phyloP scores from a whole-genome alignment of 2,329 filamentous ascomycete species.

The Paramyrothecium sp. region DNA sequence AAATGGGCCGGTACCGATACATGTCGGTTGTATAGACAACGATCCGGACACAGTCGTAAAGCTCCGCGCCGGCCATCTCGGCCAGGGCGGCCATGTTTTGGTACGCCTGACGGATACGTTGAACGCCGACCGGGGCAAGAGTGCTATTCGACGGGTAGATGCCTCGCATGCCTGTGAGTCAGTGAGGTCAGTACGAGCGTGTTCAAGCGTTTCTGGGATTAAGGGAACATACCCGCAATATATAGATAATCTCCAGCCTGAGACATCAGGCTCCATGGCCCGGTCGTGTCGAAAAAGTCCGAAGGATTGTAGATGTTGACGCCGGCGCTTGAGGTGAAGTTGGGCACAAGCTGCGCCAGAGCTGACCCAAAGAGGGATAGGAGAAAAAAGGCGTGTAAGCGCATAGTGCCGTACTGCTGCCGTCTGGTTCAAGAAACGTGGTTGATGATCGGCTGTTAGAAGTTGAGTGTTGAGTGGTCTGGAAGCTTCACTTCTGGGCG shows the following conservation, averaged over 20 bases:
- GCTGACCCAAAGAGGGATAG: too few relatives aligned
- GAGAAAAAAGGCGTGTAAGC: too few relatives aligned
- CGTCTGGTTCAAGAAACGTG: too few relatives aligned
- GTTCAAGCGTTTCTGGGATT: background rate
- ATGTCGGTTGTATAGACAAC: constrained; percentile 25
- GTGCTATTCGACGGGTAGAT: constrained; percentile 26
- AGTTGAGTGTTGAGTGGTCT: too few relatives aligned
- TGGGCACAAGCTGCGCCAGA: too few relatives aligned
- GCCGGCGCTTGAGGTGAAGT: constrained; percentile 23
- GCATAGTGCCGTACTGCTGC: too few relatives aligned
- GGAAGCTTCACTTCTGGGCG: too few relatives aligned
- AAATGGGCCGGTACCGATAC: constrained; percentile 28
- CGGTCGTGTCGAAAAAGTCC: constrained; percentile 23
- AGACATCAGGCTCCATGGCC: constrained; percentile 26
- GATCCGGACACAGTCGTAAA: constrained; percentile 10
- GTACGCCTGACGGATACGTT: constrained; percentile 26
- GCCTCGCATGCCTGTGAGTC: constrained; percentile 25
- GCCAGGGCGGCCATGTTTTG: constrained; percentile 27
- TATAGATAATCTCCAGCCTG: constrained; percentile 25
- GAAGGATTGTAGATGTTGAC: constrained; percentile 24
- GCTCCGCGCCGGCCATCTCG: constrained; percentile 22
- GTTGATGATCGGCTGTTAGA: too few relatives aligned
- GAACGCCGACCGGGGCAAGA: constrained; percentile 22
- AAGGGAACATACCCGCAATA: constrained; percentile 22
- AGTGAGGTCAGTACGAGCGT: background rate